Percentiles rank a stretch among this genome's conserved stretches.
These are phyloP conservation scores for Penicillium manginii DNA, from an alignment of 495 filamentous ascomycete species.

Conservation along the genomic window DNA sequence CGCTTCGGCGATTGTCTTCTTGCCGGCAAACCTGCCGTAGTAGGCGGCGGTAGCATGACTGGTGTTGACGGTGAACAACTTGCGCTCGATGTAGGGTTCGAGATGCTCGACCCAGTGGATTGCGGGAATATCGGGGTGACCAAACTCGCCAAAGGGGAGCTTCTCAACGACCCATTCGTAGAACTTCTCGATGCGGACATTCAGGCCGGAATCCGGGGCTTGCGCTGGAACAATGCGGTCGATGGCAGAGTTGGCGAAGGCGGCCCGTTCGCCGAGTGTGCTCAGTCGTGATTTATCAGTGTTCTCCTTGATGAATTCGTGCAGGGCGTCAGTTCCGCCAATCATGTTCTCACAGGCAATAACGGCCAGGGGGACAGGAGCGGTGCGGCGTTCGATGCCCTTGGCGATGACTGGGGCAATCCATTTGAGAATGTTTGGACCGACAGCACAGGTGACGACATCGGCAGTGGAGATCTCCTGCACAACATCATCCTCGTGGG, in stretches of 20 bases:
- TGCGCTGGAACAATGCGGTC: constrained; percentile 96
- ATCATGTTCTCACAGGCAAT: constrained; percentile 99
- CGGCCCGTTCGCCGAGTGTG: constrained; percentile 65
- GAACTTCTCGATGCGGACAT: constrained; percentile 96
- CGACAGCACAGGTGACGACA: constrained; percentile 93
- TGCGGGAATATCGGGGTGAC: constrained; percentile 76
- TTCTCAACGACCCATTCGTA: constrained; percentile 97
- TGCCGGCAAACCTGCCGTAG: constrained; percentile 82
- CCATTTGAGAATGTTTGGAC: constrained; percentile 93
- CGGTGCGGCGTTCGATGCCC: constrained; percentile 76
- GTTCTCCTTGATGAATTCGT: constrained; percentile 77
- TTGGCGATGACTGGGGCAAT: constrained; percentile 93
- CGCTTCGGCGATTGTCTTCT: constrained; percentile 85
- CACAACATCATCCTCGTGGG: constrained; percentile 75
- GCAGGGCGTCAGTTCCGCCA: constrained; percentile 83
- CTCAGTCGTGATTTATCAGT: constrained; percentile 61
- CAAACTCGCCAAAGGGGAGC: constrained; percentile 70
- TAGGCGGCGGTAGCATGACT: constrained; percentile 97
- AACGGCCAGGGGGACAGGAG: constrained; percentile 76
- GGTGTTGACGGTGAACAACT: constrained; percentile 99
- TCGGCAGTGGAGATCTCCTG: constrained; percentile 85
- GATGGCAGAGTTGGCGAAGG: constrained; percentile 95
- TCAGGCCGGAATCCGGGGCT: constrained; percentile 73
- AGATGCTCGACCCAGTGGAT: constrained; percentile 92
- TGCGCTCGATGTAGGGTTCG: constrained; percentile 95